Evolutionary conservation across 495 filamentous ascomycete genomes (phyloP).

Genomic region (Xylaria grammica): DNA sequence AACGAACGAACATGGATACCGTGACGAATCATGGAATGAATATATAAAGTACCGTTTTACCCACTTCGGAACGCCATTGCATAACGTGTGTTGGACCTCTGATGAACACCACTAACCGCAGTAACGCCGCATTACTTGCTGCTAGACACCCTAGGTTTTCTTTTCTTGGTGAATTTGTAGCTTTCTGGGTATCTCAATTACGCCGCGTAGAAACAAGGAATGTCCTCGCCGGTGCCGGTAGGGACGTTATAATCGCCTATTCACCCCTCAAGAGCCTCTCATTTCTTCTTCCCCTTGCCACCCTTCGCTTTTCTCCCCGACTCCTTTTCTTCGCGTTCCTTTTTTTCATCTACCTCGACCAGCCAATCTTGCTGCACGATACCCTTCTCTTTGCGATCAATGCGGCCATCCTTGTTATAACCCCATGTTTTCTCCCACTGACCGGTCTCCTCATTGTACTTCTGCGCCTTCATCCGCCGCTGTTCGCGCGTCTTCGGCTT

Average conservation of each 20-base stretch:
- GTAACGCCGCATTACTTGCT: conserved; percentile 17
- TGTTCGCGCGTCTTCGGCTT: conserved; percentile 73
- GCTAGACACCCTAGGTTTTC: not conserved
- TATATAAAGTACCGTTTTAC: conserved; percentile 21
- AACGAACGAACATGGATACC: conserved; percentile 7
- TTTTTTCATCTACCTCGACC: conserved; percentile 87
- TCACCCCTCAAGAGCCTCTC: conserved; percentile 46
- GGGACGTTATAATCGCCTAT: conserved; percentile 10
- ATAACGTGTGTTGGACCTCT: conserved; percentile 2
- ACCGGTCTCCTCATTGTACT: conserved; percentile 81
- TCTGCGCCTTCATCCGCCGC: conserved; percentile 63
- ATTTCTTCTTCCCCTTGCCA: conserved; percentile 67
- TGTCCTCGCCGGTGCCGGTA: not conserved
- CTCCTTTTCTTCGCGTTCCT: conserved; percentile 67
- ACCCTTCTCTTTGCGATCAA: conserved; percentile 60
- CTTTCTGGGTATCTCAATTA: conserved; percentile 22
- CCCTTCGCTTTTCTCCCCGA: conserved; percentile 67
- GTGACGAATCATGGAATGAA: conserved; percentile 18
- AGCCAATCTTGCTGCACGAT: conserved; percentile 72
- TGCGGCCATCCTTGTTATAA: conserved; percentile 86
- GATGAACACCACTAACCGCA: not conserved
- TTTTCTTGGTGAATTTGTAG: conserved; percentile 6
- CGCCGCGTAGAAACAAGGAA: not conserved
- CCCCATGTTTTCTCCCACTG: conserved; percentile 95
- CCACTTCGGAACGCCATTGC: conserved; percentile 18